Percentiles rank a stretch among this genome's conserved stretches.
Evolutionary conservation across 495 filamentous ascomycete species (phyloP).

Genomic region (Eremomyces bilateralis): DNA sequence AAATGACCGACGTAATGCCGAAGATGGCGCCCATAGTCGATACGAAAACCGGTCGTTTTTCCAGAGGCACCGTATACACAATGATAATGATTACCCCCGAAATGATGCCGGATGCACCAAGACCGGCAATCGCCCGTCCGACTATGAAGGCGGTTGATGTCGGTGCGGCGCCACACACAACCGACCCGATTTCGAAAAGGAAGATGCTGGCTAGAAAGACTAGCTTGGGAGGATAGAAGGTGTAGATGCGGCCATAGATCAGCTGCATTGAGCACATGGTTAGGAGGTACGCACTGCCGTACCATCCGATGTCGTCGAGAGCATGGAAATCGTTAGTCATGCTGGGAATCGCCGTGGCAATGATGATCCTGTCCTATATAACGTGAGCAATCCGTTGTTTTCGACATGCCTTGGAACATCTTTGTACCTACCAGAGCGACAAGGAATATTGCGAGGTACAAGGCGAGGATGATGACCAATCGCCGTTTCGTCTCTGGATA

Average conservation of each 20-base stretch:
- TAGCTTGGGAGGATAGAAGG: background rate
- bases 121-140: constrained; percentile 4
- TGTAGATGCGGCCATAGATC: constrained; percentile 3
- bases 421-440: constrained; percentile 11
- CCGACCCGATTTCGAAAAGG: constrained; percentile 5
- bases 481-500: background rate
- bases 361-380: constrained; percentile 1
- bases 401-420: background rate
- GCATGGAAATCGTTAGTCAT: constrained; percentile 3
- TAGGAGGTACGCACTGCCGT: constrained; percentile 1
- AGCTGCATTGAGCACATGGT: constrained; percentile 1
- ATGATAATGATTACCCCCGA: constrained; percentile 4
- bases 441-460: constrained; percentile 20
- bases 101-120: constrained; percentile 7
- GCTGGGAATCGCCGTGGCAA: constrained; percentile 3
- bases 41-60: constrained; percentile 4
- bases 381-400: background rate
- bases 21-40: constrained; percentile 2
- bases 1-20: constrained; percentile 4
- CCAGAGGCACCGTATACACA: constrained; percentile 4
- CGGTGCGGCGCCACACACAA: constrained; percentile 5
- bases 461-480: constrained; percentile 8
- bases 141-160: constrained; percentile 4
- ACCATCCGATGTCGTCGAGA: constrained; percentile 4
- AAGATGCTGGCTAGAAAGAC: background rate